A percentile compares a stretch with the other conserved stretches of the same genome.
Conservation (phyloP, 345 rosid genomes). For the Moringa oleifera region DNA sequence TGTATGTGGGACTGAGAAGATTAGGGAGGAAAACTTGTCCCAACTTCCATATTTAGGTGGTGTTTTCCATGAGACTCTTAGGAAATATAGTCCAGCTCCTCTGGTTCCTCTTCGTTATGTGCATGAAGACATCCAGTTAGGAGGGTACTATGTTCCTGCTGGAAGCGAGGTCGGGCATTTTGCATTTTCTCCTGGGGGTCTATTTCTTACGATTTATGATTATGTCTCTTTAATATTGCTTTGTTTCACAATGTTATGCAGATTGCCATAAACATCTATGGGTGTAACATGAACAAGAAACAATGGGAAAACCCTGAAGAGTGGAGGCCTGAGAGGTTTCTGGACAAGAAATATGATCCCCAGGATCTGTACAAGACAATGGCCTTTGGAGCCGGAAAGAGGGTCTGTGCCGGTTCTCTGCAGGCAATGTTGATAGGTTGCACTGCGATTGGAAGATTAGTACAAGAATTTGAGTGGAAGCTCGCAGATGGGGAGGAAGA, state of each 20-base stretch:
- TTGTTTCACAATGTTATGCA: slow-evolving; percentile 14
- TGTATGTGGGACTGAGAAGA: slow-evolving; percentile 48
- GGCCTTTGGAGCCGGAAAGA: slow-evolving; percentile 91
- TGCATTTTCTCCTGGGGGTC: background rate
- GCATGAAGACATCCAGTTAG: slow-evolving; percentile 73
- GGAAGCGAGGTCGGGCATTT: slow-evolving; percentile 74
- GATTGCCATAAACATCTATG: slow-evolving; percentile 84
- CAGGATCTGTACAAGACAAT: slow-evolving; percentile 70
- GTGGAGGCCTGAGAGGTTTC: slow-evolving; percentile 78
- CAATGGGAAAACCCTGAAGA: slow-evolving; percentile 63
- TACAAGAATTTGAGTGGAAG: slow-evolving; percentile 78
- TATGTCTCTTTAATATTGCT: too few relatives aligned
- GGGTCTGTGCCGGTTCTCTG: slow-evolving; percentile 72
- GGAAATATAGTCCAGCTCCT: slow-evolving; percentile 75
- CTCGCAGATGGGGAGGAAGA: slow-evolving; percentile 61
- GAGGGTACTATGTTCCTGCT: slow-evolving; percentile 65
- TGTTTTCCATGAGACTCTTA: slow-evolving; percentile 78
- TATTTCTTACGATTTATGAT: background rate
- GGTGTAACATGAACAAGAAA: slow-evolving; percentile 85
- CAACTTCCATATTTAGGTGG: slow-evolving; percentile 54
- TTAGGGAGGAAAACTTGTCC: slow-evolving; percentile 58
- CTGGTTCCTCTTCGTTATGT: slow-evolving; percentile 62
- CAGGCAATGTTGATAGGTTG: slow-evolving; percentile 59
- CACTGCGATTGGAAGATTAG: slow-evolving; percentile 58
- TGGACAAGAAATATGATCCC: slow-evolving; percentile 42